Evolutionary conservation across 2,329 filamentous ascomycete genomes (phyloP), one percentile per base, ranked within the genome.

Genomic region (Clonostachys rhizophaga): DNA sequence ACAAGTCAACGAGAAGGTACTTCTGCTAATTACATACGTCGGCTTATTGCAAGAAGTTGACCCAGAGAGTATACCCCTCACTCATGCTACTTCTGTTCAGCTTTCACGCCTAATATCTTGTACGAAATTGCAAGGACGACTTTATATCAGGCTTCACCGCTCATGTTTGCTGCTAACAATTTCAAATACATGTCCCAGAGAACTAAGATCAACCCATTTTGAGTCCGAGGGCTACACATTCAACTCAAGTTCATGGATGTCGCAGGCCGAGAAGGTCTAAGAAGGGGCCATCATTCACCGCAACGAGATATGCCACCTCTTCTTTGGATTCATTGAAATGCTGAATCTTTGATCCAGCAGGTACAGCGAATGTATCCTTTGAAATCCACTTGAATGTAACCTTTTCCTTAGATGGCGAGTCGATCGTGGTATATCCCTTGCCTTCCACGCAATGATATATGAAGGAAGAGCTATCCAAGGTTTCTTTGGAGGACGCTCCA

Each of bases 381-480:
- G 63, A 51, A 37, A 65, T 64, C 76, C 78, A 79, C 2, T 48
- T 46, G 33, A 74, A 61, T 5, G 58, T 62, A 44, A 64, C 54
- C 5, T 61, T 66, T 33, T 61, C 52, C 0, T 60, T 63, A 0
- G 50, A 45, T 0, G 63, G 54, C 0, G 59, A 52, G 5, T 65
- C 62, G n/a, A 79, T 61, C 0, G 60, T 58, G 0, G 69, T 71
- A 30, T 60, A 55, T 0, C 78, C 78, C 1, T 55, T 57, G 1
- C 78, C 78, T 13, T 67, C 59, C 34, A 76, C 67, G 43, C 78
- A 72, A 59, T 81, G 76, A 51, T 78, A 79, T 5, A 81, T 66
- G 44, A 68, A 71, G 0, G 75, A 79, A 4, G 66, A 58, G 2
- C 71, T 75, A 48, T 80, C 77, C 14, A 39, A 18, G 3, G 36